phyloP scores from a whole-genome alignment of 2,329 filamentous ascomycete species.

The Phialophora expanda region DNA sequence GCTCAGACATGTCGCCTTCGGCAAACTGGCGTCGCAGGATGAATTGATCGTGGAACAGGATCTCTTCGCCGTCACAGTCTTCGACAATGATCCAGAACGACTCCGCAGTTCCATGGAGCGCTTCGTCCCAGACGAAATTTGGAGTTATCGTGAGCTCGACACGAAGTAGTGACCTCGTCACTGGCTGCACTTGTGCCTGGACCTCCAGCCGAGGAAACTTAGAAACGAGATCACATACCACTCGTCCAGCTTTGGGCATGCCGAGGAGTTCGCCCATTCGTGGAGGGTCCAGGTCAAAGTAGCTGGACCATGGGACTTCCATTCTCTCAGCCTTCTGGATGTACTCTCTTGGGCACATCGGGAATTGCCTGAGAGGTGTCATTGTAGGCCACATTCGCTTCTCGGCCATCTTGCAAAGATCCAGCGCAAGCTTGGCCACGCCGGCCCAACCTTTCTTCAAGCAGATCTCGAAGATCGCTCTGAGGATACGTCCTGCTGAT shows the following conservation, averaged over 20 bases:
- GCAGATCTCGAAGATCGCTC: conserved; percentile 96
- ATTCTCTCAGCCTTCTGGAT: conserved; percentile 92
- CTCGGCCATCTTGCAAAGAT: conserved; percentile 98
- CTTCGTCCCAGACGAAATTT: conserved; percentile 94
- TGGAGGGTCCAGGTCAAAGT: conserved; percentile 94
- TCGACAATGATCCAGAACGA: conserved; percentile 98
- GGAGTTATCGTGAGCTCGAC: conserved; percentile 90
- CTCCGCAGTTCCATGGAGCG: conserved; percentile 83
- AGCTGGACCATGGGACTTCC: conserved; percentile 89
- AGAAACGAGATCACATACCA: conserved; percentile 82
- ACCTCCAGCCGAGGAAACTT: conserved; percentile 94
- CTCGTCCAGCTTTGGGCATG: conserved; percentile 83
- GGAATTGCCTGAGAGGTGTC: conserved; percentile 92
- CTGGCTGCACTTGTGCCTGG: conserved; percentile 89
- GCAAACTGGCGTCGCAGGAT: conserved; percentile 89
- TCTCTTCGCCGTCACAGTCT: conserved; percentile 95
- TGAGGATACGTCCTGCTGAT: conserved; percentile 91
- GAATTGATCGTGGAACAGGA: conserved; percentile 94
- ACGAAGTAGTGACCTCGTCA: conserved; percentile 90
- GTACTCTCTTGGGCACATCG: conserved; percentile 79
- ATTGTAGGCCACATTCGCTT: conserved; percentile 99
- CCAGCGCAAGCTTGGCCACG: conserved; percentile 88
- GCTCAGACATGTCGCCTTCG: conserved; percentile 82
- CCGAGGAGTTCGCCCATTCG: conserved; percentile 94
- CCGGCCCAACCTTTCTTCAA: conserved; percentile 95